These are phyloP conservation scores for Paraphaeosphaeria minitans DNA, from an alignment of 2,329 filamentous ascomycete species.

Conservation along the genomic window DNA sequence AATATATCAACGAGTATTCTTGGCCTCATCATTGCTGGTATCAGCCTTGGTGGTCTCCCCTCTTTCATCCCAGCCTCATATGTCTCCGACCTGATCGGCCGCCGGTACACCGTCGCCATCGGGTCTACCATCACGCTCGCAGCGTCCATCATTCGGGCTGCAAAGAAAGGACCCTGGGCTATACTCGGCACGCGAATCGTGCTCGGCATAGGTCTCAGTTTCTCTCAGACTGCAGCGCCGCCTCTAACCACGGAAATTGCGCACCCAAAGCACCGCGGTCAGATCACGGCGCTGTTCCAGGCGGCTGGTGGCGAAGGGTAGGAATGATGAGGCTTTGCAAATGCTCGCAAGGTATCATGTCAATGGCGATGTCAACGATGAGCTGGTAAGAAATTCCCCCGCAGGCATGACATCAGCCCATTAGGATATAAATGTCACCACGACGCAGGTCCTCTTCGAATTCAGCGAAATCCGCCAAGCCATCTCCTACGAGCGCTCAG, in stretches of 20 bases:
- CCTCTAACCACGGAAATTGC: slow-evolving; percentile 48
- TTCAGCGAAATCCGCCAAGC: slow-evolving; percentile 16
- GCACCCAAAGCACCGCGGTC: slow-evolving; percentile 24
- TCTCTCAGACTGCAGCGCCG: slow-evolving; percentile 10
- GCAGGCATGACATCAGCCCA: not conserved
- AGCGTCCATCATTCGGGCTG: slow-evolving; percentile 1
- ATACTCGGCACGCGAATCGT: slow-evolving; percentile 2
- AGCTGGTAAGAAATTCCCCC: slow-evolving; percentile 6
- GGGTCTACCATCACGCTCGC: not conserved
- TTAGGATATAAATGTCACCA: not conserved
- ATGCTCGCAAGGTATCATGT: slow-evolving; percentile 17
- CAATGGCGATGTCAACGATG: slow-evolving; percentile 26
- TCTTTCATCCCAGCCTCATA: slow-evolving; percentile 4
- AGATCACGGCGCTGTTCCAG: not conserved
- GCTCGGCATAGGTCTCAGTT: slow-evolving; percentile 5
- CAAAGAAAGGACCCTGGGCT: not conserved
- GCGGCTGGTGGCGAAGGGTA: slow-evolving; percentile 54
- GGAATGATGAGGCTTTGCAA: slow-evolving; percentile 40
- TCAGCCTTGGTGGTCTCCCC: slow-evolving; percentile 2
- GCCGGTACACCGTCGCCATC: slow-evolving; percentile 5
- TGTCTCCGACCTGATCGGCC: slow-evolving; percentile 4
- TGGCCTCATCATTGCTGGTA: slow-evolving; percentile 1
- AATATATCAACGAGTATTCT: not conserved
- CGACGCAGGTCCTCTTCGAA: slow-evolving; percentile 10
- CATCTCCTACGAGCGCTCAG: slow-evolving; percentile 19